phyloP scores from a whole-genome alignment of 2,329 filamentous ascomycete species.

The Penicillium sp. region DNA sequence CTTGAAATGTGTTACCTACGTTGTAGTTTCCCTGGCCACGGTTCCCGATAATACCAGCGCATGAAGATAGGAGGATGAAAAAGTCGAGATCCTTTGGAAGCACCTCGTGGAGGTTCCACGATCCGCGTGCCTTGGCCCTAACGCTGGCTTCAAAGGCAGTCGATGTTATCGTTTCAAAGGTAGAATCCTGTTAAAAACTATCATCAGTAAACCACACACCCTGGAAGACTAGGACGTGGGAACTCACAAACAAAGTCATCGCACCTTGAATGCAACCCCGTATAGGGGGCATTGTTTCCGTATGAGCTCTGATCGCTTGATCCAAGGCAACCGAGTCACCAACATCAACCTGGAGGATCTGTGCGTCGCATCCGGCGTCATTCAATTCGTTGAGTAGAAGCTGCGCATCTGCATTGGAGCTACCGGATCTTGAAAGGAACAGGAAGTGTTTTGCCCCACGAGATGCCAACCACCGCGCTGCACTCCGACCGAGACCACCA shows the following conservation, averaged over 20 bases:
- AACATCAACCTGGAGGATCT: neutral
- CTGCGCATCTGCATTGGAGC: neutral
- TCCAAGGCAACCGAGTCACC: conserved; percentile 6
- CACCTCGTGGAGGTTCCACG: conserved; percentile 1
- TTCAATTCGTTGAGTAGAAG: conserved; percentile 18
- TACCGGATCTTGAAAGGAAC: conserved; percentile 12
- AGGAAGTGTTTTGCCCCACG: conserved; percentile 11
- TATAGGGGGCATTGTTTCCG: neutral
- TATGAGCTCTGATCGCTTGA: too few species aligned
- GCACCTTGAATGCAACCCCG: neutral
- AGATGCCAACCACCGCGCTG: conserved; percentile 7
- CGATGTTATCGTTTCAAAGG: neutral
- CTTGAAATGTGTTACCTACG: conserved; percentile 9
- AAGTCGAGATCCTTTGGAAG: conserved; percentile 7
- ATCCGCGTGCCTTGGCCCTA: neutral
- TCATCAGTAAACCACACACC: too few species aligned
- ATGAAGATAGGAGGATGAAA: conserved; percentile 13
- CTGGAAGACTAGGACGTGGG: too few species aligned
- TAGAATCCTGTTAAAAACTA: neutral
- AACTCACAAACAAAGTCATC: neutral
- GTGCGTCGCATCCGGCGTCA: too few species aligned
- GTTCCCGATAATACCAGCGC: conserved; percentile 11
- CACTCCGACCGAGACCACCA: conserved; percentile 15
- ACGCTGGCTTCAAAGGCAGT: neutral
- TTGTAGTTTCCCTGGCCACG: conserved; percentile 14